Evolutionary conservation across 371 early-diverging fungal genomes (phyloP).

Genomic region (Gilbertella persicaria): DNA sequence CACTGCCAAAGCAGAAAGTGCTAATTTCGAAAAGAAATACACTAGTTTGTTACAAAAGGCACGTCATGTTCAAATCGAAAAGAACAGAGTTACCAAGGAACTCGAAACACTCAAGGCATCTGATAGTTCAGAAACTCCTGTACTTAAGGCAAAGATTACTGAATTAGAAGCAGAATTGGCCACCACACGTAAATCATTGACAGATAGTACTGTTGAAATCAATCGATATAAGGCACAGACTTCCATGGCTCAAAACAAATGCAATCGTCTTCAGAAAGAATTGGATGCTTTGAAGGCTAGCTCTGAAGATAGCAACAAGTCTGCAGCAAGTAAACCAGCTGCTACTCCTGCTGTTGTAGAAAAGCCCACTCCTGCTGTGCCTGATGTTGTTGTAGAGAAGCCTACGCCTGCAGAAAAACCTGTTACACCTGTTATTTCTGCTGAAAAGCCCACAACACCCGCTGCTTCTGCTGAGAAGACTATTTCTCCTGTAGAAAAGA

Average conservation of each 20-base stretch:
- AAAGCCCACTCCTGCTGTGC: not conserved
- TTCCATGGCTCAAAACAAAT: conserved; percentile 22
- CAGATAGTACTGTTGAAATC: conserved; percentile 9
- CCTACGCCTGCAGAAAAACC: no score
- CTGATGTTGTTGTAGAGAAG: no score
- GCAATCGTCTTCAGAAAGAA: conserved; percentile 19
- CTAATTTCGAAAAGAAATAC: conserved; percentile 9
- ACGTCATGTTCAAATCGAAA: conserved; percentile 14
- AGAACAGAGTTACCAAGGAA: not conserved
- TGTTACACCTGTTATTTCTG: no score
- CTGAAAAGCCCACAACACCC: no score
- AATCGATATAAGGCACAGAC: conserved; percentile 19
- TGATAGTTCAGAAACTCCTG: conserved; percentile 1
- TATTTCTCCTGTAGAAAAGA: not conserved
- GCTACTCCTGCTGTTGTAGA: not conserved
- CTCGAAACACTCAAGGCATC: not conserved
- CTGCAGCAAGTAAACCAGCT: no score
- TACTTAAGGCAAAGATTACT: conserved; percentile 5
- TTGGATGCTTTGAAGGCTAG: conserved; percentile 6
- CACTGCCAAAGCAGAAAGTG: conserved; percentile 1
- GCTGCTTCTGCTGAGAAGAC: no score
- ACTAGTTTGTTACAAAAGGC: conserved; percentile 6
- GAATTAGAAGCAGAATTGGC: conserved; percentile 10
- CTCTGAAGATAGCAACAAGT: not conserved
- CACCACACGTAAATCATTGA: not conserved